These are phyloP conservation scores for Lactifluus piperatus DNA, from an alignment of 768 basidiomycete species.

Conservation along the genomic window DNA sequence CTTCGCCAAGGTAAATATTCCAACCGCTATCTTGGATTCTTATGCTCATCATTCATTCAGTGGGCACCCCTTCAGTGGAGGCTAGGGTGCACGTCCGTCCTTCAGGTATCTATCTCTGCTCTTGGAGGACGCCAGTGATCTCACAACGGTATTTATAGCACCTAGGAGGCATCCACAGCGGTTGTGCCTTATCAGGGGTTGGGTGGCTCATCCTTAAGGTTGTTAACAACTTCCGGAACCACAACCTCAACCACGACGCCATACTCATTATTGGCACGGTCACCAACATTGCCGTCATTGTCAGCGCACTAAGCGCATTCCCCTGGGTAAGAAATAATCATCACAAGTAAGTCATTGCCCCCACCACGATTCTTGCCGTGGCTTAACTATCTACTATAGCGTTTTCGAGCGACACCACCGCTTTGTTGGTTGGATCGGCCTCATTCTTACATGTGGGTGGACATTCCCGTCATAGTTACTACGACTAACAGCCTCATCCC, in stretches of 20 bases:
- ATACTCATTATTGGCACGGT: constrained; percentile 33
- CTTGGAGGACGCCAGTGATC: not conserved
- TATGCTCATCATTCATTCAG: constrained; percentile 27
- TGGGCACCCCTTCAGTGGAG: constrained; percentile 70
- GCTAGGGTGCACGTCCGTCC: constrained; percentile 61
- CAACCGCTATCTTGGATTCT: not conserved
- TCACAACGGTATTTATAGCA: constrained; percentile 25
- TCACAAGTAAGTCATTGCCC: constrained; percentile 30
- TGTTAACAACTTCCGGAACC: constrained; percentile 31
- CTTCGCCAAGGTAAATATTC: constrained; percentile 55
- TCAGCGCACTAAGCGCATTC: constrained; percentile 32
- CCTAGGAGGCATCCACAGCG: constrained; percentile 38
- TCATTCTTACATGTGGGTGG: constrained; percentile 21
- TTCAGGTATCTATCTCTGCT: constrained; percentile 39
- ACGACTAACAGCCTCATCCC: constrained; percentile 19
- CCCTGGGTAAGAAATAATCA: constrained; percentile 38
- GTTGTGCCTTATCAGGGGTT: constrained; percentile 33
- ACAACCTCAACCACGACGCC: constrained; percentile 28
- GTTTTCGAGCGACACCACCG: constrained; percentile 38
- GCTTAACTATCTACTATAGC: constrained; percentile 23
- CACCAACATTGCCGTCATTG: constrained; percentile 31
- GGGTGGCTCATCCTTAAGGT: constrained; percentile 32
- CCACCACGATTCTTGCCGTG: not conserved
- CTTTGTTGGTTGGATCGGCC: constrained; percentile 35
- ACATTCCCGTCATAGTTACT: not conserved